Evolutionary conservation across 1,284 basidiomycete species (phyloP), one percentile per base, ranked within the genome.

Genomic region (Ustilago curta): DNA sequence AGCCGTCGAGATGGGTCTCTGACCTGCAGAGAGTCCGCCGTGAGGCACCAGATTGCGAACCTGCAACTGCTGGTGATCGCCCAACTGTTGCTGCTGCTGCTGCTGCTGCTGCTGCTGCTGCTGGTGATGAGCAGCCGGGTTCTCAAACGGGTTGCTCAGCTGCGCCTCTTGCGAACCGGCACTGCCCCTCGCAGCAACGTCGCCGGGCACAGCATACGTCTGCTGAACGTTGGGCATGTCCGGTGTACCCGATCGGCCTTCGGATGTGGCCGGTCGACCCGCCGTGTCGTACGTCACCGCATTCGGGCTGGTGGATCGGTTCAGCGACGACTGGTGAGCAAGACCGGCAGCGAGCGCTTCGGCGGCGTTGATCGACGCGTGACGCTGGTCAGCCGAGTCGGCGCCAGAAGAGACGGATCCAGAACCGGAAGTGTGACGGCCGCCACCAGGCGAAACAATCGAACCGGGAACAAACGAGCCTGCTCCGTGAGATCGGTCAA

Each of bases 171-270:
- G 53, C 40, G 43, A 58, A 11, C 29, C 52, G 14, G 9, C 56
- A 42, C 56, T 70, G 44, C n/a, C 37, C 12, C 47, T 49, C n/a
- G 40, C 56, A 0, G 43, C 59, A 5, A 27, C 66, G 29, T 68
- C 59, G 19, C 31, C 55, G 19, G 52, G 58, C 40, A 68, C 19
- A 6, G 69, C 72, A 40, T 79, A 81, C 14, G 76, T 79, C 51
- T 81, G 77, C 55, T 81, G 78, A 21, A 79, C 64, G 49, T 81
- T 80, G 31, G 78, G 76, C 9, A 81, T 37, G 44, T 81, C 79
- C 4, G 79, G 79, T 7, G 79, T 81, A 35, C 78, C 79, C 32
- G 57, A 63, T 16, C 78, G 61, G 16, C 66, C 70, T 45, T 81
- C 78, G 8, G 59, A 21, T 8, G 74, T 78, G 19, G 59, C 44